Percentiles rank a stretch among this genome's conserved stretches.
Conservation (phyloP, 495 filamentous ascomycete genomes). For the Arthonia radiata region DNA sequence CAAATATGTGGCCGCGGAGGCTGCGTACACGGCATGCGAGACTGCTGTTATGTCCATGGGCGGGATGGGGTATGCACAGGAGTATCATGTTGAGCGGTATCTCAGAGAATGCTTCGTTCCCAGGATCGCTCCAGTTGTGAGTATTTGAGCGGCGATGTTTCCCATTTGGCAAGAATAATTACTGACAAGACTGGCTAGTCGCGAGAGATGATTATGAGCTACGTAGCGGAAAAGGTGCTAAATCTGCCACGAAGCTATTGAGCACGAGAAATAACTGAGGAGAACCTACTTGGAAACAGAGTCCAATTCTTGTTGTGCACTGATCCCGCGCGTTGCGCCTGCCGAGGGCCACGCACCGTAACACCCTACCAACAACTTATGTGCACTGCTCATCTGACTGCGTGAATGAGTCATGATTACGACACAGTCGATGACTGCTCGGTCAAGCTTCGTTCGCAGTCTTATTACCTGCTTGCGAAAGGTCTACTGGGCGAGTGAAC, state of each 20-base stretch:
- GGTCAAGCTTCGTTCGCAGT: too few species aligned
- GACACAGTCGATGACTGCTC: too few species aligned
- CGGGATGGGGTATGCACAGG: conserved; percentile 32
- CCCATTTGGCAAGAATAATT: neutral
- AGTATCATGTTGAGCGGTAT: conserved; percentile 60
- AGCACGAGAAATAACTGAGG: too few species aligned
- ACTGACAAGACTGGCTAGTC: neutral
- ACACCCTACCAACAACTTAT: too few species aligned
- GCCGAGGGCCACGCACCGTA: too few species aligned
- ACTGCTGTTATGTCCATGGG: conserved; percentile 22
- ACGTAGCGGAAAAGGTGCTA: conserved; percentile 48
- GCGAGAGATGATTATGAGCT: conserved; percentile 56
- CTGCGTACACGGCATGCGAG: conserved; percentile 52
- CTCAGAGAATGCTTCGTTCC: conserved; percentile 51
- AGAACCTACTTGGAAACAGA: too few species aligned
- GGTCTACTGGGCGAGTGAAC: too few species aligned
- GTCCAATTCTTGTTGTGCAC: too few species aligned
- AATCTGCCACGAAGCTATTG: conserved; percentile 27
- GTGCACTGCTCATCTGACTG: too few species aligned
- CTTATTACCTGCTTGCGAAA: too few species aligned
- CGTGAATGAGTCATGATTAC: too few species aligned
- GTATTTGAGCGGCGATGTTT: neutral
- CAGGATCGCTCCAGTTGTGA: conserved; percentile 38
- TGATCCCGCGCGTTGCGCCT: too few species aligned
- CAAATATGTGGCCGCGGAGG: conserved; percentile 60